Percentiles rank a stretch among this genome's conserved stretches.
Evolutionary conservation across 495 filamentous ascomycete species (phyloP).

Genomic region (Talaromyces trachyspermus): DNA sequence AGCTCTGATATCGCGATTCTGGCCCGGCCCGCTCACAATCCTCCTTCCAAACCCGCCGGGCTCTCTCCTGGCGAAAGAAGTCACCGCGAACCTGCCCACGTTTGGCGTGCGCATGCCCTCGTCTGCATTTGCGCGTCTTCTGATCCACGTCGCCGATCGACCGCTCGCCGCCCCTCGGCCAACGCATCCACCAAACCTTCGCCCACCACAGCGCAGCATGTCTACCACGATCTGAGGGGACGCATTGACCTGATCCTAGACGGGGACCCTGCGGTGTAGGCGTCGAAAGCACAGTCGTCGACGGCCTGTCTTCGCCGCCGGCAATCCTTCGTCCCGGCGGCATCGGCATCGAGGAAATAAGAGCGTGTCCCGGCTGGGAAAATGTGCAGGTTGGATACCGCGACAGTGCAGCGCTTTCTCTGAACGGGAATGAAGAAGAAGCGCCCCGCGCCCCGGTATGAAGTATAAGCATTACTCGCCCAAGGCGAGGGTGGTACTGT

Average conservation of each 20-base stretch:
- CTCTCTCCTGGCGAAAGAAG: conserved; percentile 71
- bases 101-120: conserved; percentile 90
- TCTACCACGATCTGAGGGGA: conserved; percentile 73
- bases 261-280: conserved; percentile 81
- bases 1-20: conserved; percentile 74
- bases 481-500: conserved; percentile 77
- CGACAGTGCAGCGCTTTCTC: conserved; percentile 47
- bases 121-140: conserved; percentile 70
- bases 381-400: conserved; percentile 65
- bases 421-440: conserved; percentile 34
- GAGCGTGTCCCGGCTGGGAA: conserved; percentile 72
- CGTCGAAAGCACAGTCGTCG: conserved; percentile 94
- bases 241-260: conserved; percentile 88
- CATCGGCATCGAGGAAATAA: conserved; percentile 77
- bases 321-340: conserved; percentile 82
- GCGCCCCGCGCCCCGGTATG: conserved; percentile 85
- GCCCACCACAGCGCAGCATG: conserved; percentile 83
- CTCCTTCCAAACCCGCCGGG: conserved; percentile 68
- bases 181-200: conserved; percentile 90
- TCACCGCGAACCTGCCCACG: conserved; percentile 73
- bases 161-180: conserved; percentile 89
- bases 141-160: conserved; percentile 67
- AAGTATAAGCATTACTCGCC: conserved; percentile 99
- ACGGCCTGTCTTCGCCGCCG: conserved; percentile 75
- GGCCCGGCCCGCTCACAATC: conserved; percentile 93